Evolutionary conservation across 441 rosid genomes (phyloP), one percentile per base, ranked within the genome.

Genomic region (Capsella rubella): DNA sequence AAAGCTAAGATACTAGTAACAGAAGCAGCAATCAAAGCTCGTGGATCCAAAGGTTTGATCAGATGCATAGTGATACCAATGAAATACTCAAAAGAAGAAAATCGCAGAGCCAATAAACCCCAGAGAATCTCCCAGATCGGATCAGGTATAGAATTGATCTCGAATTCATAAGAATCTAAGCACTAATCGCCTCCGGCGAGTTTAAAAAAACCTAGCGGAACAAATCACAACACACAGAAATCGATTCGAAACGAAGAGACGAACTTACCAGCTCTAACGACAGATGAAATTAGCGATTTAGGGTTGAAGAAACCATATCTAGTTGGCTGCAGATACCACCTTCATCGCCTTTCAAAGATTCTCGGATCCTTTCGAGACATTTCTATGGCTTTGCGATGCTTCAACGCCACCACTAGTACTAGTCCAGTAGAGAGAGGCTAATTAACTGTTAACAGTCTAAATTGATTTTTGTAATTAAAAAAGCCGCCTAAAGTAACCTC

Each of bases 111-210:
- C 43, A 65, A 18, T 49, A 28, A 37, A 27, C 3, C 45, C 57
- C 13, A 49, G 9, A 25, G n/a, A 54, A 34, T 34, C 49, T 34
- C 57, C 49, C 8, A 68, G 39, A 46, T 71, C 29, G 6, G 27
- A 62, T 61, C 51, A 59, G 25, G 16, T 35, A 45, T 9, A 8
- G 42, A 54, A 4, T 14, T 53, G 25, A 35, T 51, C 25, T 49
- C 40, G 16, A 10, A 16, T 49, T 49, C 43, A 72, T 18, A 62
- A 53, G 16, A 54, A 64, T 53, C 57, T 2, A 11, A 45, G 5
- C 56, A 54, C 3, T 3, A 54, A 73, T 53, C 64, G 16, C 10
- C 58, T 64, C 63, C 64, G 37, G 56, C 16, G 77, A 73, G 50
- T 35, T 35, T n/a, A 5, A 4, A 31, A 29, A 29, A 69, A 25